Base-by-base conservation (phyloP, 176 grass and related monocot species). In the Aegilops longissima region DNA sequence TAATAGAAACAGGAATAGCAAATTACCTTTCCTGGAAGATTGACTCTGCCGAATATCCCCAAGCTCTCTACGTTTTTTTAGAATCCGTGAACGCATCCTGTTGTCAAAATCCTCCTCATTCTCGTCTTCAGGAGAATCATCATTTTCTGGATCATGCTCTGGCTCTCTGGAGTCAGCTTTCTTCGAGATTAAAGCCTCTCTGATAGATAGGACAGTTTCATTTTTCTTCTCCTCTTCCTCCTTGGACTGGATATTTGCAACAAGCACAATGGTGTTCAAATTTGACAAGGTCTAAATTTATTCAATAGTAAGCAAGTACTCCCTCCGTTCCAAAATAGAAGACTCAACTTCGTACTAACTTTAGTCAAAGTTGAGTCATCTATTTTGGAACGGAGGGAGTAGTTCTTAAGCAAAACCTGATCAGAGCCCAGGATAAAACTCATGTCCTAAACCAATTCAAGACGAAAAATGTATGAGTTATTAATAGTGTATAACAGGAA, bases 101-200 rank as follows among this genome's bases (percentile, higher is more conserved):
- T 92, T 90, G 89, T 98, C 97, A 83, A 98, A 96, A 75, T 92
- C 90, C 24, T 86, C 84, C 58, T 94, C 97, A 49, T 96, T 93
- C 23, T 91, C 95, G 2, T 95, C 88, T 51, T 94, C 75, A 80
- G 86, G 77, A 87, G 86, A 85, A 87, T 90, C 86, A 85, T 94
- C 59, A 67, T 61, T 85, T 77, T 87, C 84, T 31, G 16, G 29
- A 91, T 78, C 77, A 75, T 79, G 12, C 35, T 91, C 84, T 33
- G 12, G 23, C 62, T 86, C 90, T 85, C 73, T 88, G 51, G 69
- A 82, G 20, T 94, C 92, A 49, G 68, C 78, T 88, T 93, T 98
- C 67, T 94, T 98, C n/a, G 88, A 91, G 73, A 77, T 84, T 82
- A 98, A 90, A 91, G 88, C 86, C 38, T 94, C 93, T 83, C 92